Conservation (phyloP, 2,329 filamentous ascomycete genomes). For the Aspergillus aculeatus region DNA sequence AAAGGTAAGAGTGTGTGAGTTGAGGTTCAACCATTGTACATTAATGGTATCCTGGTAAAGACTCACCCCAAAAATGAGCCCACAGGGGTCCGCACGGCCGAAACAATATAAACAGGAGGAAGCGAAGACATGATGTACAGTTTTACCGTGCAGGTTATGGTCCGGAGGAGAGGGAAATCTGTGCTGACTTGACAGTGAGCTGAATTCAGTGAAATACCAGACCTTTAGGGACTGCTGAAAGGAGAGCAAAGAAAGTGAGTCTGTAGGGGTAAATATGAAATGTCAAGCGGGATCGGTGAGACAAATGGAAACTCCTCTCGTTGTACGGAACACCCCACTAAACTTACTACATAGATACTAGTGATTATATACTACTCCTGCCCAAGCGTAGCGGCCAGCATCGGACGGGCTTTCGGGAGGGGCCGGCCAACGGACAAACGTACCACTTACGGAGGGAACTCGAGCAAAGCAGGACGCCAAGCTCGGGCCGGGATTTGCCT, state of each 20-base stretch:
- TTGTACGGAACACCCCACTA: not conserved
- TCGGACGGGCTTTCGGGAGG: not conserved
- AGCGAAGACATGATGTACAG: slow-evolving; percentile 68
- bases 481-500: slow-evolving; percentile 6
- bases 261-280: not conserved
- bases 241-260: not conserved
- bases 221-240: not conserved
- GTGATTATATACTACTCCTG: not conserved
- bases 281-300: not conserved
- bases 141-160: not conserved
- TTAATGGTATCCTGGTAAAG: slow-evolving; percentile 7
- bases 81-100: slow-evolving; percentile 82
- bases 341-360: not conserved
- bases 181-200: not conserved
- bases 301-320: not conserved
- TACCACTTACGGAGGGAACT: slow-evolving; percentile 5
- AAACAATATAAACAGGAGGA: slow-evolving; percentile 93
- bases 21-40: not conserved
- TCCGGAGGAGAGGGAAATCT: not conserved
- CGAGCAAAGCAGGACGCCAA: slow-evolving; percentile 8
- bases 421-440: slow-evolving; percentile 6
- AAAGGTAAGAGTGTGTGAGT: slow-evolving; percentile 7
- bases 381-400: not conserved
- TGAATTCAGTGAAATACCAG: not conserved
- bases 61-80: slow-evolving; percentile 90